Conservation (phyloP, 2,329 filamentous ascomycete species). For the Salinomyces thailandicus region DNA sequence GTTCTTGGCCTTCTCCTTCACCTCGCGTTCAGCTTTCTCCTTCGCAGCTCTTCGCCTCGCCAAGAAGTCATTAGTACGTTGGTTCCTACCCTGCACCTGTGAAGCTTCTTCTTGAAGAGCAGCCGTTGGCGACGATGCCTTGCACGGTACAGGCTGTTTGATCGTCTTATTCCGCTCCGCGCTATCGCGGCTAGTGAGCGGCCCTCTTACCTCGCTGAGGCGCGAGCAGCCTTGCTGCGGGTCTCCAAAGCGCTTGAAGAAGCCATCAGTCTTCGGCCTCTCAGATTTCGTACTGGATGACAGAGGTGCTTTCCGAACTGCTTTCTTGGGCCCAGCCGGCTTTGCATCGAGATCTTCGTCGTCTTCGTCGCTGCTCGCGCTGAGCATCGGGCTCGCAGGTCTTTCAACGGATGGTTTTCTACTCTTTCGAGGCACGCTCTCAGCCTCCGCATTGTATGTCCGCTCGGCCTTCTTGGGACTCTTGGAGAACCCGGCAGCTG, state of each 20-base stretch:
- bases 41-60: constrained; percentile 23
- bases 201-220: not conserved
- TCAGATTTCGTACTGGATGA: not conserved
- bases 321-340: not conserved
- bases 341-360: constrained; percentile 2
- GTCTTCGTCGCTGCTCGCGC: constrained; percentile 2
- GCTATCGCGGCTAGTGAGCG: not conserved
- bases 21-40: constrained; percentile 18
- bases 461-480: constrained; percentile 16
- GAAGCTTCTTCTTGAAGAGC: not conserved
- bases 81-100: constrained; percentile 1
- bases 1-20: constrained; percentile 19
- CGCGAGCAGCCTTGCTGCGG: not conserved
- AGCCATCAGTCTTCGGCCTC: not conserved
- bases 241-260: constrained; percentile 11
- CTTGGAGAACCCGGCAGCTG: constrained; percentile 20
- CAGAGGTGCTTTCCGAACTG: not conserved
- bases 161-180: not conserved
- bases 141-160: not conserved
- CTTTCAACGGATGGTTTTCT: not conserved
- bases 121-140: not conserved
- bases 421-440: not conserved
- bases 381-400: not conserved
- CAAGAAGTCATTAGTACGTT: constrained; percentile 6
- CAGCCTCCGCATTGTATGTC: not conserved